These are phyloP conservation scores for Nadsonia starkeyi-henricii DNA, from an alignment of 1,139 yeast species.

Conservation along the genomic window DNA sequence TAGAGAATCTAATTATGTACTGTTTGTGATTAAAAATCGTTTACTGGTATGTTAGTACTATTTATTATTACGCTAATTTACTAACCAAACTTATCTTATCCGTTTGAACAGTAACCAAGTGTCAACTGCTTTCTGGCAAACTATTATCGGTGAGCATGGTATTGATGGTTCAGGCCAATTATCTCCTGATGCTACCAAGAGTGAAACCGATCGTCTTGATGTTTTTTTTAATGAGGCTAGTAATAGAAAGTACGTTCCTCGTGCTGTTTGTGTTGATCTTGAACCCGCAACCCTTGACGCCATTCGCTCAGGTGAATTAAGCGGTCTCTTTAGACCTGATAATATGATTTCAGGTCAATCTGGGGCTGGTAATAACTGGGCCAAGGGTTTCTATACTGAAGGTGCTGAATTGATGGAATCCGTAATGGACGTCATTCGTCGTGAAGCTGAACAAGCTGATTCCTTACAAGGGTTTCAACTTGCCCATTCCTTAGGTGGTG, in stretches of 20 bases:
- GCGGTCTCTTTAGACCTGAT: constrained; percentile 82
- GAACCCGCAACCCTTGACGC: constrained; percentile 90
- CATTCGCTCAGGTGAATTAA: constrained; percentile 62
- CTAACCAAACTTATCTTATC: not conserved
- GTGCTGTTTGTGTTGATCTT: constrained; percentile 82
- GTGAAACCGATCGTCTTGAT: constrained; percentile 33
- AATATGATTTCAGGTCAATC: constrained; percentile 80
- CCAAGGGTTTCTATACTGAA: constrained; percentile 91
- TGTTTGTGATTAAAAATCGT: too few species aligned
- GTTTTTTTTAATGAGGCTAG: constrained; percentile 44
- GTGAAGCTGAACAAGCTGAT: constrained; percentile 89
- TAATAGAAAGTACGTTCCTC: constrained; percentile 77
- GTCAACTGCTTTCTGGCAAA: constrained; percentile 39
- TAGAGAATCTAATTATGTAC: too few species aligned
- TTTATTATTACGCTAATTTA: too few species aligned
- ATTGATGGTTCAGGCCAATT: constrained; percentile 60
- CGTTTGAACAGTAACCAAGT: constrained; percentile 4
- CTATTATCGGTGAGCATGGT: constrained; percentile 94
- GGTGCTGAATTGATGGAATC: constrained; percentile 89
- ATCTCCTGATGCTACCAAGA: constrained; percentile 18
- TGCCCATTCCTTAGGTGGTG: constrained; percentile 90
- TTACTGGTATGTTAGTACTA: too few species aligned
- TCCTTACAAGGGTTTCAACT: constrained; percentile 90
- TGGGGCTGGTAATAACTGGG: constrained; percentile 94
- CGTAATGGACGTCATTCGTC: constrained; percentile 76